Conservation (phyloP, 1,284 basidiomycete species). For the Leccinum subfulvum region DNA sequence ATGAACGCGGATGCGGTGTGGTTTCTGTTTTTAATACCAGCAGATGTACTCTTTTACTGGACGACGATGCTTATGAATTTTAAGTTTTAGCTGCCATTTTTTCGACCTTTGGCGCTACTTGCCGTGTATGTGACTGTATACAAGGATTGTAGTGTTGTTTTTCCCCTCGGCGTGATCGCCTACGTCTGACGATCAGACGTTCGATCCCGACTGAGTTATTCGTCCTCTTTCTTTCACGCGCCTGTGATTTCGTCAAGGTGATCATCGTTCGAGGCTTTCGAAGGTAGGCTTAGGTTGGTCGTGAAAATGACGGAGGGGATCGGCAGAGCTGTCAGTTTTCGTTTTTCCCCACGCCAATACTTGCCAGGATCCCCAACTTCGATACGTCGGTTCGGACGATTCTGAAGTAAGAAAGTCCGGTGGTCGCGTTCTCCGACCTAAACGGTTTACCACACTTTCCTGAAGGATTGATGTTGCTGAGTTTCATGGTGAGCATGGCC, state of each 20-base stretch:
- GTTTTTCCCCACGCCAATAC: not conserved
- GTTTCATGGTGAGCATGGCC: not conserved
- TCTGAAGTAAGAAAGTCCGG: not conserved
- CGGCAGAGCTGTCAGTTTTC: not conserved
- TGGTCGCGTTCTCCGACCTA: not conserved
- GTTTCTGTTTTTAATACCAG: not conserved
- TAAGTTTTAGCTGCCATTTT: not conserved
- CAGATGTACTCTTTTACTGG: not conserved
- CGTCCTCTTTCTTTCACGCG: not conserved
- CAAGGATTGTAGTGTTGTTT: not conserved
- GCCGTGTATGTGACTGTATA: not conserved
- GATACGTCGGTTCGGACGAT: not conserved
- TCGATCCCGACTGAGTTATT: not conserved
- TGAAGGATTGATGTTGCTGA: not conserved
- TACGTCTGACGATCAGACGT: not conserved
- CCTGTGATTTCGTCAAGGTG: not conserved
- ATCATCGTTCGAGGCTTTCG: not conserved
- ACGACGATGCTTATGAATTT: not conserved
- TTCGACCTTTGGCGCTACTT: not conserved
- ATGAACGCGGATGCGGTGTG: not conserved
- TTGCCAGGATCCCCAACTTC: not conserved
- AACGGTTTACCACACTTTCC: not conserved
- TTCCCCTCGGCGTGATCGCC: not conserved
- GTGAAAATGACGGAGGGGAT: not conserved
- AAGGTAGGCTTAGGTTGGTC: not conserved